A percentile compares a stretch with the other conserved stretches of the same genome.
Evolutionary conservation across 768 basidiomycete genomes (phyloP).

Genomic region (Coprinopsis cinerea): DNA sequence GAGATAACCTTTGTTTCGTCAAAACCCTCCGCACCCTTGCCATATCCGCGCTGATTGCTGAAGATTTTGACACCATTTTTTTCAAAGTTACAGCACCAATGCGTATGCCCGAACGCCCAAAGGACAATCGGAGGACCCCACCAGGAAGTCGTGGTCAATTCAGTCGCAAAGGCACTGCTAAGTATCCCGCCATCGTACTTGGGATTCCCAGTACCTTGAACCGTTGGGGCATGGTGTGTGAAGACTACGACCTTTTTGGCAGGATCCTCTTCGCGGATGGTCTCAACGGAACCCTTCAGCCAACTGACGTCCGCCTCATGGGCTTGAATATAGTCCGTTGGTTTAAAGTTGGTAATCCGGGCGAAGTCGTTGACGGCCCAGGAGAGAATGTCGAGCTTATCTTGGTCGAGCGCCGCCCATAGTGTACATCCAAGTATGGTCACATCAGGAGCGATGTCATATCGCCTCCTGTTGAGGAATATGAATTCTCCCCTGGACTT

Average conservation of each 20-base stretch:
- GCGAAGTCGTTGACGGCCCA: too few relatives aligned
- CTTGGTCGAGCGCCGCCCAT: too few relatives aligned
- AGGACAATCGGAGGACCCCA: conserved; percentile 24
- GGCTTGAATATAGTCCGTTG: too few relatives aligned
- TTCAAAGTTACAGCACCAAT: conserved; percentile 32
- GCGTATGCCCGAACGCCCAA: conserved; percentile 40
- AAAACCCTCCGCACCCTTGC: not conserved
- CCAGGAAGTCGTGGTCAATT: conserved; percentile 20
- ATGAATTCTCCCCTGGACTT: too few relatives aligned
- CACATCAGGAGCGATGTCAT: too few relatives aligned
- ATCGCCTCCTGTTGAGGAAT: too few relatives aligned
- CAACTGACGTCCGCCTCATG: too few relatives aligned
- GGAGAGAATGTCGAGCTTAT: too few relatives aligned
- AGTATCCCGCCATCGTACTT: conserved; percentile 16
- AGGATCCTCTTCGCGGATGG: not conserved
- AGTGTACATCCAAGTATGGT: too few relatives aligned
- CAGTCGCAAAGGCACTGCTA: conserved; percentile 26
- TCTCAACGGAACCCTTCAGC: too few relatives aligned
- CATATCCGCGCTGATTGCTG: conserved; percentile 29
- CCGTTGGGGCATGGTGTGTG: conserved; percentile 37
- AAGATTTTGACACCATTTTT: conserved; percentile 21
- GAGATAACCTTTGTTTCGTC: not conserved
- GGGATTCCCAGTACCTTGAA: conserved; percentile 27
- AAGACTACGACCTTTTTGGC: conserved; percentile 23
- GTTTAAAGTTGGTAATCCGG: too few relatives aligned